phyloP scores from a whole-genome alignment of 805 yeast species.

The Groenewaldozyma tartarivorans region DNA sequence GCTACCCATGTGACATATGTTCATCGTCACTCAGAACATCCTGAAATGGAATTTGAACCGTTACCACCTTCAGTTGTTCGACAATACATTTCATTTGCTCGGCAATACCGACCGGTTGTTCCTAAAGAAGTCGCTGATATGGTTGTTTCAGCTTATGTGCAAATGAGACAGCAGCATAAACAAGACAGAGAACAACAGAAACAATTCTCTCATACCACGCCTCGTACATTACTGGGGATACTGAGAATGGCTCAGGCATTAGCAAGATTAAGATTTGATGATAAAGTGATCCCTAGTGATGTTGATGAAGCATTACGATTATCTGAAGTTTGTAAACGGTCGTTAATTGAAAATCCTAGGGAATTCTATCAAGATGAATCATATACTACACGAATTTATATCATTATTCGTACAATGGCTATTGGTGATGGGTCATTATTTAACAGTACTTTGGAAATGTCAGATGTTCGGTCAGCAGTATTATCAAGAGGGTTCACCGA shows the following conservation, averaged over 20 bases:
- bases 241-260: constrained; percentile 89
- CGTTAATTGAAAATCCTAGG: constrained; percentile 46
- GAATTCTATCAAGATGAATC: constrained; percentile 48
- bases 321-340: constrained; percentile 75
- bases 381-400: constrained; percentile 59
- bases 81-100: constrained; percentile 79
- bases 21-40: constrained; percentile 87
- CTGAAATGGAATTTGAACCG: constrained; percentile 60
- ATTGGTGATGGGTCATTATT: constrained; percentile 30
- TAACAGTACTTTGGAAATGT: constrained; percentile 33
- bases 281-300: constrained; percentile 62
- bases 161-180: constrained; percentile 86
- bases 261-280: constrained; percentile 78
- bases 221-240: constrained; percentile 87
- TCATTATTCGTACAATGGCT: constrained; percentile 55
- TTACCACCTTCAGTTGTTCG: constrained; percentile 72
- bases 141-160: constrained; percentile 77
- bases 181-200: constrained; percentile 58
- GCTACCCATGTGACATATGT: constrained; percentile 94
- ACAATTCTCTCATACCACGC: constrained; percentile 87
- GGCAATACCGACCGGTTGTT: constrained; percentile 75
- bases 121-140: constrained; percentile 77
- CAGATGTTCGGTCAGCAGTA: constrained; percentile 49
- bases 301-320: constrained; percentile 94
- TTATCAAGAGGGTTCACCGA: constrained; percentile 64